Evolutionary conservation across 202 grass and related monocot genomes (phyloP).

Genomic region (Schoenoplectus triqueter): DNA sequence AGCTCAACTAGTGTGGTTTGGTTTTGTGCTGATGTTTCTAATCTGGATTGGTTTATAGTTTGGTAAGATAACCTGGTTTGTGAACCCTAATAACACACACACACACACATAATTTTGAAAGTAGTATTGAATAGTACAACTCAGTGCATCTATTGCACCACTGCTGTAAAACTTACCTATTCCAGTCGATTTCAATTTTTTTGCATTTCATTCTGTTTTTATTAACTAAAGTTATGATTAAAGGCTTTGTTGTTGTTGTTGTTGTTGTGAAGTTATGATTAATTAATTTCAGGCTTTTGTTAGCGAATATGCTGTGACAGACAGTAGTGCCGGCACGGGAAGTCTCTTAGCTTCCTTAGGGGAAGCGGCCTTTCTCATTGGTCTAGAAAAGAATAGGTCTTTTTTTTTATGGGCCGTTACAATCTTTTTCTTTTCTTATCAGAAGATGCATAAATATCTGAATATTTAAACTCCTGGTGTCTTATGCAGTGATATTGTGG

Average conservation of each 20-base stretch:
- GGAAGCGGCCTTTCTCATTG: slow-evolving; percentile 90
- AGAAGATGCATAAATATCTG: slow-evolving; percentile 1
- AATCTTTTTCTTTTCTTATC: not conserved
- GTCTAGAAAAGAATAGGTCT: slow-evolving; percentile 87
- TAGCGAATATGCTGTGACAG: slow-evolving; percentile 93
- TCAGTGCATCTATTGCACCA: not conserved
- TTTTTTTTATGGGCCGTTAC: not conserved
- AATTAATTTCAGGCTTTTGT: slow-evolving; percentile 64
- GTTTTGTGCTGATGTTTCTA: not conserved
- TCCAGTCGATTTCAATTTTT: not conserved
- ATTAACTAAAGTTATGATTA: not conserved
- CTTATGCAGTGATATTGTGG: slow-evolving; percentile 72
- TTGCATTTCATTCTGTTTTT: not conserved
- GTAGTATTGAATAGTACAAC: not conserved
- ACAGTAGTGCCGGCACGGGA: slow-evolving; percentile 77
- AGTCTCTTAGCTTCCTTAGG: slow-evolving; percentile 85
- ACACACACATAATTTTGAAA: not conserved
- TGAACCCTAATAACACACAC: not conserved
- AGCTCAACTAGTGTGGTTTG: not conserved
- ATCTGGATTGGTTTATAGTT: not conserved
- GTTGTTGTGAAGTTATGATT: not conserved
- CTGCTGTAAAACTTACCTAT: not conserved
- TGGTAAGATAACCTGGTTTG: not conserved
- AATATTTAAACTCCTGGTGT: slow-evolving; percentile 22
- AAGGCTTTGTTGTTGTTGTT: too few species aligned